Conservation (phyloP, 345 rosid genomes). For the Eucalyptus regnans region DNA sequence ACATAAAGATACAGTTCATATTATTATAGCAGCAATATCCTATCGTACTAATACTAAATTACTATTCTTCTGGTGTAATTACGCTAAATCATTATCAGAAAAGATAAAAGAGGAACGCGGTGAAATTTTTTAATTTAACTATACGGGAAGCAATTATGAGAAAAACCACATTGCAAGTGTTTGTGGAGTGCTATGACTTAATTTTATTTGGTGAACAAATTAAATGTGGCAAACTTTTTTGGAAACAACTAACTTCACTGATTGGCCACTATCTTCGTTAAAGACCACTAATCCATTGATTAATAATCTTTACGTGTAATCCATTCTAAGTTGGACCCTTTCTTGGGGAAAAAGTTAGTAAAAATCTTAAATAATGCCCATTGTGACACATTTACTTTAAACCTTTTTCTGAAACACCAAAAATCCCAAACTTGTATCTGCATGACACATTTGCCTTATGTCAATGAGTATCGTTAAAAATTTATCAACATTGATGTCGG, state of each 20-base stretch:
- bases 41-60: neutral
- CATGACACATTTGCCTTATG: neutral
- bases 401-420: neutral
- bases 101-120: neutral
- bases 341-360: neutral
- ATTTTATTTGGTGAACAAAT: neutral
- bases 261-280: neutral
- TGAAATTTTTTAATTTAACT: neutral
- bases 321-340: neutral
- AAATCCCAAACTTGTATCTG: accelerated
- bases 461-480: neutral
- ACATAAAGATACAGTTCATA: neutral
- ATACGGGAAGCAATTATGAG: neutral
- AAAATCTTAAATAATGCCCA: no score
- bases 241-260: neutral
- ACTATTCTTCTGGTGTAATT: neutral
- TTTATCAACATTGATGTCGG: no score
- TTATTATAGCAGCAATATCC: neutral
- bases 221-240: neutral
- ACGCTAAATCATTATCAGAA: neutral
- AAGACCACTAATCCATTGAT: neutral
- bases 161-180: neutral
- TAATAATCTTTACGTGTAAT: neutral
- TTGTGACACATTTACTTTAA: neutral
- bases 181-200: neutral